phyloP scores from a whole-genome alignment of 805 yeast genomes.

The Suhomyces xylopsoci region DNA sequence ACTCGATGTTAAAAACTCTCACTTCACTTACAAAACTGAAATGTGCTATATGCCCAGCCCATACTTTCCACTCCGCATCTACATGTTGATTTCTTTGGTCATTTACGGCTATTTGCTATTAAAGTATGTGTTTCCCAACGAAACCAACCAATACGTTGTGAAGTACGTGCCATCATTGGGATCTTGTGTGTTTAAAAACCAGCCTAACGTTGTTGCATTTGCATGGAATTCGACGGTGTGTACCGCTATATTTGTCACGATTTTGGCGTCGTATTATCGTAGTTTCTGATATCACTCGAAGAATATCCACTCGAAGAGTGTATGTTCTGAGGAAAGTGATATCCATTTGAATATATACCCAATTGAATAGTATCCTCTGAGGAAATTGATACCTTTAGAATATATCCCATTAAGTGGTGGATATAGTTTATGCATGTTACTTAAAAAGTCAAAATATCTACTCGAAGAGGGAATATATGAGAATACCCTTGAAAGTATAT shows the following conservation, averaged over 20 bases:
- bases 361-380: no score
- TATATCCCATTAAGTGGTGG: no score
- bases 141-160: neutral
- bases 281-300: neutral
- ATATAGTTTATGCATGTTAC: no score
- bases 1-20: neutral
- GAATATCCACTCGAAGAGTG: neutral
- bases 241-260: neutral
- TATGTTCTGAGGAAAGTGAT: no score
- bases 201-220: neutral
- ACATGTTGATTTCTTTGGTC: constrained; percentile 7
- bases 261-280: neutral
- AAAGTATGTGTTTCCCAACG: constrained; percentile 6
- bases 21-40: constrained; percentile 33
- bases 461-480: no score
- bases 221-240: neutral
- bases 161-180: neutral
- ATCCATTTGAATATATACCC: no score
- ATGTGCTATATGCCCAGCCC: constrained; percentile 62
- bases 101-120: constrained; percentile 13
- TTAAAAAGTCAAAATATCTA: no score
- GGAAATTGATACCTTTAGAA: no score
- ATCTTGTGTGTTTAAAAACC: neutral
- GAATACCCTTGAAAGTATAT: no score
- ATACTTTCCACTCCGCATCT: constrained; percentile 24